phyloP scores from a whole-genome alignment of 2,329 filamentous ascomycete species.

The Mariannaea sp. region DNA sequence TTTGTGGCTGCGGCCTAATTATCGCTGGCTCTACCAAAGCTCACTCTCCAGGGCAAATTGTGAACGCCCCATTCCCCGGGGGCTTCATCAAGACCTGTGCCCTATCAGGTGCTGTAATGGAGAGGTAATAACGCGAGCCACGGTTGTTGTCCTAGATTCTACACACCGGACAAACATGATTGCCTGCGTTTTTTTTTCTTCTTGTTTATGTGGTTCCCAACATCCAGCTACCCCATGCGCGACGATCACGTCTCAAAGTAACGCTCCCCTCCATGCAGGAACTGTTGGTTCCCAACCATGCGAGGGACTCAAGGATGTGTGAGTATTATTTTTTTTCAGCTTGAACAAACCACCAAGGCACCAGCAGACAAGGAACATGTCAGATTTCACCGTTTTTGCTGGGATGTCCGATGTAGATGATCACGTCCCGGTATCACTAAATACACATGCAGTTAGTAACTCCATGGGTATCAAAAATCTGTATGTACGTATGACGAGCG shows the following conservation, averaged over 20 bases:
- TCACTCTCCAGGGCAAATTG: not conserved
- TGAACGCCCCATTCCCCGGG: too few species aligned
- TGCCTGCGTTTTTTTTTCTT: not conserved
- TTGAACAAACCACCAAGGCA: not conserved
- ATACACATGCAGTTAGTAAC: too few species aligned
- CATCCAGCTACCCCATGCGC: too few species aligned
- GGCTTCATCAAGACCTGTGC: too few species aligned
- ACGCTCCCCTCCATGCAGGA: not conserved
- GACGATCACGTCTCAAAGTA: too few species aligned
- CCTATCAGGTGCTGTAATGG: too few species aligned
- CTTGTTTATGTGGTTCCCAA: too few species aligned
- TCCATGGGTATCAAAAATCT: too few species aligned
- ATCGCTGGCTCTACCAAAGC: not conserved
- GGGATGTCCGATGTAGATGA: too few species aligned
- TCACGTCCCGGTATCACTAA: too few species aligned
- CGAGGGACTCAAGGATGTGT: not conserved
- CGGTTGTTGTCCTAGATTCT: not conserved
- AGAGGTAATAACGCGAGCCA: not conserved
- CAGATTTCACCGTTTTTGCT: too few species aligned
- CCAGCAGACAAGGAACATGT: not conserved
- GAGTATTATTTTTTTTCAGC: not conserved
- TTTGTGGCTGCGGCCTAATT: not conserved
- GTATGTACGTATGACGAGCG: too few species aligned
- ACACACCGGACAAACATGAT: not conserved
- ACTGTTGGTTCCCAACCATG: not conserved